Percentiles rank a stretch among this genome's conserved stretches.
Evolutionary conservation across 495 filamentous ascomycete species (phyloP).

Genomic region (Lindgomyces ingoldianus): DNA sequence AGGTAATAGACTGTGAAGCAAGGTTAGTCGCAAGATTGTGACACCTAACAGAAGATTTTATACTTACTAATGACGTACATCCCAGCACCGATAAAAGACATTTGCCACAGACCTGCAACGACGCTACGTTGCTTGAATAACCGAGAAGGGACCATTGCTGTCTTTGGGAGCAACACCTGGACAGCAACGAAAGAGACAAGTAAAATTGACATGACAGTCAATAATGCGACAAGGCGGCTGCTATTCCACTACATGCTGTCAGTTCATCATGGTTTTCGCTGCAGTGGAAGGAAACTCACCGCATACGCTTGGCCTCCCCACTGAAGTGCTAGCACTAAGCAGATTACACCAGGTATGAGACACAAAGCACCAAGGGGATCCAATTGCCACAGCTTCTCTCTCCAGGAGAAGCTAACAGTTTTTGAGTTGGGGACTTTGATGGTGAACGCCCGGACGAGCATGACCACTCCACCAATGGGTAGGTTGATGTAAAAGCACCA

Average conservation of each 20-base stretch:
- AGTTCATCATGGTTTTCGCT: slow-evolving; percentile 65
- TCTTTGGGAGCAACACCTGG: too few species aligned
- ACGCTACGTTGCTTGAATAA: too few species aligned
- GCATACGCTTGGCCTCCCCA: slow-evolving; percentile 74
- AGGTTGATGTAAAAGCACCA: slow-evolving; percentile 73
- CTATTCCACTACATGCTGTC: slow-evolving; percentile 46
- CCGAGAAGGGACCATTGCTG: too few species aligned
- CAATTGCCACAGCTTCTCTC: slow-evolving; percentile 58
- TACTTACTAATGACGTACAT: not conserved
- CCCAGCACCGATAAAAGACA: not conserved
- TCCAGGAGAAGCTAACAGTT: slow-evolving; percentile 32
- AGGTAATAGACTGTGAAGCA: slow-evolving; percentile 20
- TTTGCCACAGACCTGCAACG: too few species aligned
- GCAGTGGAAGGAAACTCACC: too few species aligned
- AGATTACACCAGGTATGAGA: slow-evolving; percentile 72
- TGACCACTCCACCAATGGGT: slow-evolving; percentile 50
- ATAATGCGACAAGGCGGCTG: too few species aligned
- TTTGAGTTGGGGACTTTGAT: not conserved
- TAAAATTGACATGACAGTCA: too few species aligned
- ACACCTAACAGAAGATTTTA: not conserved
- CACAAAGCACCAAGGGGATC: slow-evolving; percentile 65
- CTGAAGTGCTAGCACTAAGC: slow-evolving; percentile 75
- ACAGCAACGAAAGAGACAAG: too few species aligned
- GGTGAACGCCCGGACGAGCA: not conserved
- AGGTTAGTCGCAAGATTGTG: too few species aligned